Evolutionary conservation across 2,329 filamentous ascomycete species (phyloP).

Genomic region (Cephalotrichum gorgonifer): DNA sequence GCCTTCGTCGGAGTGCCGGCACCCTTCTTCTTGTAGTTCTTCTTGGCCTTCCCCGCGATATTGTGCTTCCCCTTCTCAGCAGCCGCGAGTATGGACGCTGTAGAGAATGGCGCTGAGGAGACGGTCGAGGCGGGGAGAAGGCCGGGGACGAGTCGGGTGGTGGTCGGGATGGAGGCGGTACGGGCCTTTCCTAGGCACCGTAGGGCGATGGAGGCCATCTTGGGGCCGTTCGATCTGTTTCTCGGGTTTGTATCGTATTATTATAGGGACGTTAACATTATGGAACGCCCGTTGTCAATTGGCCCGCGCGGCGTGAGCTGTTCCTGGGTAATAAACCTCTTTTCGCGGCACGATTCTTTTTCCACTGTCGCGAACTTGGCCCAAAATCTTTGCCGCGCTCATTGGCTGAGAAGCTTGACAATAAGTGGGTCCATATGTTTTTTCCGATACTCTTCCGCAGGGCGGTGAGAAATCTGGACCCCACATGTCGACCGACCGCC

Average conservation of each 20-base stretch:
- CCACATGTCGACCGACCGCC: background rate
- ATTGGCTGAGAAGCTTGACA: background rate
- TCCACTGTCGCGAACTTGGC: background rate
- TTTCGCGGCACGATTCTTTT: background rate
- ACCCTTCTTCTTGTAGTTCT: slow-evolving; percentile 42
- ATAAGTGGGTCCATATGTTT: background rate
- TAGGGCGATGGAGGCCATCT: slow-evolving; percentile 30
- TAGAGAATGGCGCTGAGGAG: slow-evolving; percentile 30
- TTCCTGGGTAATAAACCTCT: background rate
- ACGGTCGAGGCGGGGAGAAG: slow-evolving; percentile 10
- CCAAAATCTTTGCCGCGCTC: background rate
- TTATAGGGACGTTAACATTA: slow-evolving; percentile 6
- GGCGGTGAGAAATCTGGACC: background rate
- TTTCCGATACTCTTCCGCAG: background rate
- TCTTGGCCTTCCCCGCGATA: slow-evolving; percentile 30
- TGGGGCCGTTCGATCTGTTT: slow-evolving; percentile 7
- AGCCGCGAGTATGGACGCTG: slow-evolving; percentile 18
- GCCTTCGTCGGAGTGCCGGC: slow-evolving; percentile 27
- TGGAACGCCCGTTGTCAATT: background rate
- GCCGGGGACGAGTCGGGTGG: slow-evolving; percentile 21
- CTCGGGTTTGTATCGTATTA: background rate
- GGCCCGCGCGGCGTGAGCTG: background rate
- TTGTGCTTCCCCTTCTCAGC: slow-evolving; percentile 10
- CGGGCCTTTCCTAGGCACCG: slow-evolving; percentile 29
- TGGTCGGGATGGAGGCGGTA: slow-evolving; percentile 18